phyloP scores from a whole-genome alignment of 2,329 filamentous ascomycete genomes.

The Pseudogymnoascus sp. region DNA sequence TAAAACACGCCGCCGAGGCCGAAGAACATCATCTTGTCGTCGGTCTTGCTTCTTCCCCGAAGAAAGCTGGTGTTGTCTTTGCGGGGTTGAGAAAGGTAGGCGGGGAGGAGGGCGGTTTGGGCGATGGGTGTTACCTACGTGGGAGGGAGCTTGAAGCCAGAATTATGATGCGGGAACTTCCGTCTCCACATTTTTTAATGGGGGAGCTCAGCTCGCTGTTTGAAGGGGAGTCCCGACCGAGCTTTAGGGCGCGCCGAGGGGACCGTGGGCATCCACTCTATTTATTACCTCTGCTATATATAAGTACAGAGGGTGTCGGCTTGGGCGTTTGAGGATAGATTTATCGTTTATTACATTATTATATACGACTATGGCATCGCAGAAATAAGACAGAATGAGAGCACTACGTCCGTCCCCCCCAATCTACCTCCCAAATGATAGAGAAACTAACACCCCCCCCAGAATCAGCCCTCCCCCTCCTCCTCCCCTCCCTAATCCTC shows the following conservation, averaged over 20 bases:
- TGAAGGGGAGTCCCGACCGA: background rate
- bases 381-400: constrained; percentile 16
- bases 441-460: background rate
- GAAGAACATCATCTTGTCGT: constrained; percentile 58
- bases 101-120: background rate
- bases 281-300: background rate
- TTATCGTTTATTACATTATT: background rate
- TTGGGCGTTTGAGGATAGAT: background rate
- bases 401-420: constrained; percentile 15
- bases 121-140: constrained; percentile 12
- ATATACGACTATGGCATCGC: background rate
- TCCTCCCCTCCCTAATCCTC: constrained; percentile 55
- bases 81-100: constrained; percentile 2
- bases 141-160: constrained; percentile 7
- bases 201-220: background rate
- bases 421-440: background rate
- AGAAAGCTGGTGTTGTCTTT: background rate
- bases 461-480: constrained; percentile 25
- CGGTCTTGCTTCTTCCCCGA: background rate
- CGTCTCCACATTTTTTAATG: background rate
- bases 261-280: background rate
- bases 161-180: constrained; percentile 7
- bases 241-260: background rate
- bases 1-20: constrained; percentile 64
- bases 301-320: background rate